Evolutionary conservation across 2,329 filamentous ascomycete genomes (phyloP), one percentile per base, ranked within the genome.

Genomic region (Botrytis paeoniae): DNA sequence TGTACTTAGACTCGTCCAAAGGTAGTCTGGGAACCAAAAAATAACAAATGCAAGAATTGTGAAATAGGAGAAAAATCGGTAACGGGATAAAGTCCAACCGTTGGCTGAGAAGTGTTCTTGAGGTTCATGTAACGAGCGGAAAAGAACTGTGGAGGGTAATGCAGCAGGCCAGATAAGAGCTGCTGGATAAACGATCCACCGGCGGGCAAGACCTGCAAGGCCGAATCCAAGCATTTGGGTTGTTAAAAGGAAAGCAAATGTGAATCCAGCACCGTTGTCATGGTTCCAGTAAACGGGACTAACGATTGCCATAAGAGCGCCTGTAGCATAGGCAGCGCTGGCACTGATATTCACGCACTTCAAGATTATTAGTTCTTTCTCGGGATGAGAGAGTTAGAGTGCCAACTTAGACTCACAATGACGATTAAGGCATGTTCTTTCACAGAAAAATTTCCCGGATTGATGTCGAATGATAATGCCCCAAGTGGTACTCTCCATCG

Each of bases 391-490:
- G 18, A 29, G 14, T 29, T 2, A 54, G 10, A 5, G 39, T 54
- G 3, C 20, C 1, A 4, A n/a, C 5, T 18, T 41, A 68, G 9
- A 57, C 64, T 68, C 37, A 68, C 64, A 76, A 91, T 88, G 29
- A 89, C 87, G 71, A 92, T 90, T 74, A 92, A 86, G 69, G 88
- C 82, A 78, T 92, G 90, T 78, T 92, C 90, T 80, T 92, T 92
- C 78, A 89, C 85, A 77, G 90, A 91, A 81, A 92, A 92, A 0
- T 71, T 72, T 8, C 89, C 89, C 0, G 89, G 89, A 70, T 91
- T 91, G 25, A 83, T 75, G 43, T 80, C 81, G 75, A 82, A 81
- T 29, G 78, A 77, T 6, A 68, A n/a, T 75, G 74, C 7, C 82
- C 82, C 75, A 80, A 86, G 25, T 86, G 76, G 1, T 81, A 86